phyloP scores from a whole-genome alignment of 139 green algal genomes.

The Chlorella vulgaris region DNA sequence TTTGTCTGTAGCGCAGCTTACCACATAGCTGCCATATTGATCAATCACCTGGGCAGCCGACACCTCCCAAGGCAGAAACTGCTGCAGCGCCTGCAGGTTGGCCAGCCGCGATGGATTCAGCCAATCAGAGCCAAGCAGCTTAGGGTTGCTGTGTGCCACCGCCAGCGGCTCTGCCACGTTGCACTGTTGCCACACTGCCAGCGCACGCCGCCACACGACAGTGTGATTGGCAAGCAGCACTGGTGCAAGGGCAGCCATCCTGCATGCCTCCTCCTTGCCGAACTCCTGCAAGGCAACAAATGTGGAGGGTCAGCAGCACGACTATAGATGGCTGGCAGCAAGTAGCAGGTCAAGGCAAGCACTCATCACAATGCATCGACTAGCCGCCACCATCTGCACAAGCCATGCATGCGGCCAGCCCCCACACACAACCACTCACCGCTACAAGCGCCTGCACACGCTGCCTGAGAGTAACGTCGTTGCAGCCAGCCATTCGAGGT shows the following conservation, averaged over 20 bases:
- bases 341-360: background rate
- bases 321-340: no score
- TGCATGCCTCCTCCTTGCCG: background rate
- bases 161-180: background rate
- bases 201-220: background rate
- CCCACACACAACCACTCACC: no score
- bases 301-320: background rate
- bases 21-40: background rate
- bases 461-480: no score
- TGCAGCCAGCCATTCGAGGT: no score
- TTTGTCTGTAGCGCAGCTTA: no score
- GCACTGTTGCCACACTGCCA: background rate
- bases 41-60: background rate
- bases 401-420: no score
- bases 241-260: background rate
- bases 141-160: background rate
- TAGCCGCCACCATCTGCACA: no score
- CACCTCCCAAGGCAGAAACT: background rate
- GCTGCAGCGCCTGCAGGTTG: constrained; percentile 13
- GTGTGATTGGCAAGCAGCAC: background rate
- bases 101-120: background rate
- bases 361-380: no score
- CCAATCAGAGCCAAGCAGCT: background rate
- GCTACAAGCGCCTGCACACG: background rate
- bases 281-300: constrained; percentile 6